These are phyloP conservation scores for Cryptococcus maquisensis DNA, from an alignment of 1,284 basidiomycete species.

Conservation along the genomic window DNA sequence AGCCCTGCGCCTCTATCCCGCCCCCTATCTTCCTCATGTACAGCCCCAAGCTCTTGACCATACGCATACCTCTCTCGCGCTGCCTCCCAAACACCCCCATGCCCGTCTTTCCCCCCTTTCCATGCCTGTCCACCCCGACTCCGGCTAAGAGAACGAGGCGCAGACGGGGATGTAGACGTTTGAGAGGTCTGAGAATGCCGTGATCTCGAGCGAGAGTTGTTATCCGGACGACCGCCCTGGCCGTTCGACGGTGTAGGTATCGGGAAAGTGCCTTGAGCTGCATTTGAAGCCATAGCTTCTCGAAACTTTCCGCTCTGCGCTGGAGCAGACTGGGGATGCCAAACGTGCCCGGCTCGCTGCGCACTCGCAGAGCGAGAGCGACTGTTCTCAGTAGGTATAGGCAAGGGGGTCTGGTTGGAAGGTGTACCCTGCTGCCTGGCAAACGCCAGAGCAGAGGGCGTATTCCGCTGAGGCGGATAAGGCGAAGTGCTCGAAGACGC, in stretches of 20 bases:
- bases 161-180: constrained; percentile 9
- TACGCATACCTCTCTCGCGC: constrained; percentile 9
- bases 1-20: neutral
- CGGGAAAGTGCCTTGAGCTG: neutral
- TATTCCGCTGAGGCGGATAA: neutral
- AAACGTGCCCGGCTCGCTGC: neutral
- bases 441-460: neutral
- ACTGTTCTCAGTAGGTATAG: neutral
- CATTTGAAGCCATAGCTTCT: neutral
- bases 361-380: constrained; percentile 1
- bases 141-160: constrained; percentile 1
- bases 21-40: constrained; percentile 11
- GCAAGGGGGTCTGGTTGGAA: neutral
- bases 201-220: constrained; percentile 4
- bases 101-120: neutral
- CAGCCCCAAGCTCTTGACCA: constrained; percentile 12
- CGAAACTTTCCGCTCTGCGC: neutral
- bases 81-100: neutral
- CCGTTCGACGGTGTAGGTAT: neutral
- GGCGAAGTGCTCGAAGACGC: too few relatives aligned
- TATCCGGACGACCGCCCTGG: neutral
- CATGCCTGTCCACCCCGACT: constrained; percentile 3
- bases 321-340: neutral
- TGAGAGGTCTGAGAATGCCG: constrained; percentile 1
- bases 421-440: neutral